Percentiles rank a stretch among this genome's conserved stretches.
These are phyloP conservation scores for Wickerhamomyces queroliae DNA, from an alignment of 805 yeast species.

Conservation along the genomic window DNA sequence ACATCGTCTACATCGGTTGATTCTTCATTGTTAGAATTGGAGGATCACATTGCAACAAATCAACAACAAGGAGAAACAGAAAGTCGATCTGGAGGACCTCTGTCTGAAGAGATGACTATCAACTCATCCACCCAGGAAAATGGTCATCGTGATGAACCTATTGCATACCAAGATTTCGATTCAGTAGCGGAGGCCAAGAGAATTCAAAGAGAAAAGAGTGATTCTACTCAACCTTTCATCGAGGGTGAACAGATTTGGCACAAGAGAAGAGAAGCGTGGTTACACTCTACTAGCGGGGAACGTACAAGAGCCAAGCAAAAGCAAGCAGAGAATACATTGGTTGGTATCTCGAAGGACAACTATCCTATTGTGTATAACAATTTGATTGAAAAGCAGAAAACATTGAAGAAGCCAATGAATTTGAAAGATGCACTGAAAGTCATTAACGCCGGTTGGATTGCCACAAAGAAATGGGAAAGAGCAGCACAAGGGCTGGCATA, in stretches of 20 bases:
- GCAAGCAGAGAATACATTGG: constrained; percentile 17
- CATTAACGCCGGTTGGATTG: constrained; percentile 81
- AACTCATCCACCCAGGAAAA: constrained; percentile 9
- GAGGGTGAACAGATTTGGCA: constrained; percentile 67
- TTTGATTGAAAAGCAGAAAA: constrained; percentile 64
- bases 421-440: constrained; percentile 66
- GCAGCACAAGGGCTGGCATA: constrained; percentile 32
- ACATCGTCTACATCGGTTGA: constrained; percentile 27
- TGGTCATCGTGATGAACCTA: constrained; percentile 10
- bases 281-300: constrained; percentile 28
- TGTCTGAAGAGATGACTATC: neutral
- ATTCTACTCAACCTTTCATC: constrained; percentile 36
- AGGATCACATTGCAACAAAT: constrained; percentile 10
- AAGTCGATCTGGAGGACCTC: neutral
- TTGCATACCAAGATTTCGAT: constrained; percentile 26
- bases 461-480: constrained; percentile 67
- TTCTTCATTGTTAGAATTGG: constrained; percentile 21
- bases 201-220: constrained; percentile 15
- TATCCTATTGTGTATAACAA: constrained; percentile 60
- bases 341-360: constrained; percentile 38
- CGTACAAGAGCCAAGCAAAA: constrained; percentile 11
- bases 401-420: constrained; percentile 65
- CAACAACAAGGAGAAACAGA: constrained; percentile 11
- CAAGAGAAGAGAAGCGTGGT: constrained; percentile 64
- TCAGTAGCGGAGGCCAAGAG: constrained; percentile 24